Conservation (phyloP, 306 rosid genomes). For the Gleditsia sinensis region DNA sequence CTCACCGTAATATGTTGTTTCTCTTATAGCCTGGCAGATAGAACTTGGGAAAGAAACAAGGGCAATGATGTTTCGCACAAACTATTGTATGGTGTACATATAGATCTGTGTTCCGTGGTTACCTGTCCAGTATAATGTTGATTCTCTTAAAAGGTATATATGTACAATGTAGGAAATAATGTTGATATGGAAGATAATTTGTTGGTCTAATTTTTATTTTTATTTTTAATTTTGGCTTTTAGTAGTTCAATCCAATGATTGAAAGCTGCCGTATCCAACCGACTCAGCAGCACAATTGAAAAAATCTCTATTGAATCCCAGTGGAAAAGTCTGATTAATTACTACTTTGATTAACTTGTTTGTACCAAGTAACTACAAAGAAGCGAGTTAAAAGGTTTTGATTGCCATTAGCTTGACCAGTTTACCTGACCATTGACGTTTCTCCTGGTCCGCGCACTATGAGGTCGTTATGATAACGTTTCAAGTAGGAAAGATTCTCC, state of each 20-base stretch:
- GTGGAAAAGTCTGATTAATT: neutral
- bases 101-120: neutral
- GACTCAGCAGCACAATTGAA: neutral
- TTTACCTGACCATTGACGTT: neutral
- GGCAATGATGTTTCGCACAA: neutral
- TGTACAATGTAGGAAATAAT: neutral
- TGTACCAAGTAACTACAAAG: too few species aligned
- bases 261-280: neutral
- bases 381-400: neutral
- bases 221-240: neutral
- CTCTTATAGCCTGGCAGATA: neutral
- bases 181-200: too few species aligned
- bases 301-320: neutral
- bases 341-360: neutral
- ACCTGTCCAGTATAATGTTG: constrained; percentile 15
- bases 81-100: constrained; percentile 4
- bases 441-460: neutral
- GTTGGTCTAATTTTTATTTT: too few species aligned
- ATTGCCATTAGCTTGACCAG: constrained; percentile 24
- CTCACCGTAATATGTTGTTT: neutral
- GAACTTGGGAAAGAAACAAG: neutral
- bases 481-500: constrained; percentile 41
- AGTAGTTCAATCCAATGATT: neutral
- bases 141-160: neutral
- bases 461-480: constrained; percentile 31